Evolutionary conservation across 305 asterid species (phyloP), one percentile per base, ranked within the genome.

Genomic region (Galium porrigens): DNA sequence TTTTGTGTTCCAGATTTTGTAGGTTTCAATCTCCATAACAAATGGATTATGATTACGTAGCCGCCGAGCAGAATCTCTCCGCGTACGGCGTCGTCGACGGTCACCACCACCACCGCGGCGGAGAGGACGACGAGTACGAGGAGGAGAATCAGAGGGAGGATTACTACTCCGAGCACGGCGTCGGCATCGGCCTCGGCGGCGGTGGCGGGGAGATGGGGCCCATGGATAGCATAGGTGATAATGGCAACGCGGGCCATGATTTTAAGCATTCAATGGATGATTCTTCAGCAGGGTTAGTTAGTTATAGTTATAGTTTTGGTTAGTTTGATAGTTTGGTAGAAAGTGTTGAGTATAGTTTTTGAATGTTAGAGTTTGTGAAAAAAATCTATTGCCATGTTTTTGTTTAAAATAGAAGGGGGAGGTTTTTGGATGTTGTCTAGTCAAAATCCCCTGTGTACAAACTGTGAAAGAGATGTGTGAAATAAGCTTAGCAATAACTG

Each of bases 281-380:
- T 84, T 85, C 95, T 59, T 84, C 94, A 56, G 92, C 94, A 82
- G 95, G 97, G 97, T 90, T 90, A 90, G 97, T 89, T 77, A 69
- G 78, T 68, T 78, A 53, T 53, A 53, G 58, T 79, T 80, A 66
- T 84, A 86, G 90, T 77, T 48, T 48, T 48, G 54, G 54, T 48
- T 48, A 48, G 54, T 48, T 48, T n/a, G 54, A 1, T 81, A 84
- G 79, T 82, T 65, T 65, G 72, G 73, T 78, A 83, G 81, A 82
- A 14, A 4, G 74, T 73, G 49, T 71, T 76, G 41, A 67, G 82
- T 74, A 74, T 77, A 76, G 83, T 72, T 68, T 65, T 59, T 60
- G 51, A 67, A 67, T 59, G 30, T 49, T 18, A 74, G 86, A 80
- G 70, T 76, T 73, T 39, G 30, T 12, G 53, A 65, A 65, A 65